Conservation (phyloP, 805 yeast genomes). For the Yarrowia sp. region DNA sequence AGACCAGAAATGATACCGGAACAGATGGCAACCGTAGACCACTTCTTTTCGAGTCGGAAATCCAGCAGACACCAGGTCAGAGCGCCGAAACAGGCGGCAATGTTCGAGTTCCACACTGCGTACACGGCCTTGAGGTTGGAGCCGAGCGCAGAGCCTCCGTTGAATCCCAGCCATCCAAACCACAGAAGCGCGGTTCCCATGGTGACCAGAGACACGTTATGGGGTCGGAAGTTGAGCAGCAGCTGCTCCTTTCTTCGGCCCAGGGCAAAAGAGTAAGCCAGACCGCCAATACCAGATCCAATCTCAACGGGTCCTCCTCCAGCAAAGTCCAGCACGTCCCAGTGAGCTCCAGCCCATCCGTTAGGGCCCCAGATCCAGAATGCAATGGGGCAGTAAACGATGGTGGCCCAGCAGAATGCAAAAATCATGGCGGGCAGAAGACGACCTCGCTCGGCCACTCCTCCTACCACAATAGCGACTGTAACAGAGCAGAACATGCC, state of each 20-base stretch:
- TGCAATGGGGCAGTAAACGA: conserved; percentile 92
- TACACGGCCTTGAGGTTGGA: conserved; percentile 83
- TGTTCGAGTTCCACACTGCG: conserved; percentile 87
- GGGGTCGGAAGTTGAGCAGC: conserved; percentile 88
- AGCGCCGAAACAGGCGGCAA: conserved; percentile 88
- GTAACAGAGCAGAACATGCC: conserved; percentile 93
- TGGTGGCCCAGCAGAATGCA: conserved; percentile 81
- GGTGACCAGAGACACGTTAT: conserved; percentile 86
- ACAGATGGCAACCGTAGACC: conserved; percentile 93
- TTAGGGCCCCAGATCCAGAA: conserved; percentile 92
- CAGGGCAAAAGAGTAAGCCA: conserved; percentile 50
- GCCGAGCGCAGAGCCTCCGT: conserved; percentile 81
- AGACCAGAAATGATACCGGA: conserved; percentile 94
- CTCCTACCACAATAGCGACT: conserved; percentile 85
- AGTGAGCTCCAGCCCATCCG: conserved; percentile 84
- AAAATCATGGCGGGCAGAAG: conserved; percentile 81
- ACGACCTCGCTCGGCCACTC: conserved; percentile 90
- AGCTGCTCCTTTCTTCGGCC: conserved; percentile 75
- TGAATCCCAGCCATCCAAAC: conserved; percentile 96
- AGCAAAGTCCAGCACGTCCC: conserved; percentile 94
- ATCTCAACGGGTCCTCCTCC: conserved; percentile 99
- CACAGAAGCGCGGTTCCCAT: conserved; percentile 84
- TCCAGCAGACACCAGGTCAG: conserved; percentile 89
- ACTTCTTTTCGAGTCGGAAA: conserved; percentile 80
- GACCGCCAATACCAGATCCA: conserved; percentile 84